Evolutionary conservation across 164 flowering plant species (phyloP).

Genomic region (Malania oleifera): DNA sequence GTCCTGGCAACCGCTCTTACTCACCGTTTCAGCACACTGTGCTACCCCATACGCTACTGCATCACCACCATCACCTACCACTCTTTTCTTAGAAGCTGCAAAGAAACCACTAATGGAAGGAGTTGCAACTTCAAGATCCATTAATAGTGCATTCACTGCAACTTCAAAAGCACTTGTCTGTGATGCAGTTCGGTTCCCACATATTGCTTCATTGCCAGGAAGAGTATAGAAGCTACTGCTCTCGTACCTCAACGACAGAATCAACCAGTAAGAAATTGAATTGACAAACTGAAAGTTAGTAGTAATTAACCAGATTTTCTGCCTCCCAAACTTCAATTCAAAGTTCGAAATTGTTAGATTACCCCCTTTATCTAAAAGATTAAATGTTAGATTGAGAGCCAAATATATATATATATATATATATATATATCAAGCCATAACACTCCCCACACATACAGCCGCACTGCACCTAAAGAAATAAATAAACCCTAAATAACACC

Average conservation of each 20-base stretch:
- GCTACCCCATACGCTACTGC: constrained; percentile 36
- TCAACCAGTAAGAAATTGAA: too few species aligned
- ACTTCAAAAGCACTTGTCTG: constrained; percentile 11
- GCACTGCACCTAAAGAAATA: too few species aligned
- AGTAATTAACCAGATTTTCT: too few species aligned
- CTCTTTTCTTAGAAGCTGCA: constrained; percentile 29
- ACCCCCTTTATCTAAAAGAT: too few species aligned
- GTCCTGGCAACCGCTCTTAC: constrained; percentile 31
- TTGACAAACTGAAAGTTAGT: too few species aligned
- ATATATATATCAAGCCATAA: too few species aligned
- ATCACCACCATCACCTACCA: constrained; percentile 4
- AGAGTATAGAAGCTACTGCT: constrained; percentile 35
- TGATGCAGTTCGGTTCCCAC: constrained; percentile 32
- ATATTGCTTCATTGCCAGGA: constrained; percentile 26
- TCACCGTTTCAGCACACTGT: constrained; percentile 47
- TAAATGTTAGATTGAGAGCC: too few species aligned
- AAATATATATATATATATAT: too few species aligned
- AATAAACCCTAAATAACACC: too few species aligned
- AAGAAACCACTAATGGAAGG: constrained; percentile 34
- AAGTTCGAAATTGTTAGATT: too few species aligned
- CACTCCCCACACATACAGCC: too few species aligned
- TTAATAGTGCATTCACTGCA: constrained; percentile 14
- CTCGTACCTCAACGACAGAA: constrained; percentile 35
- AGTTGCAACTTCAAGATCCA: constrained; percentile 31
- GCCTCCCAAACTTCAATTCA: too few species aligned